A percentile compares a stretch with the other conserved stretches of the same genome.
Conservation (phyloP, 371 early-diverging fungal species). For the Mucor irregularis region DNA sequence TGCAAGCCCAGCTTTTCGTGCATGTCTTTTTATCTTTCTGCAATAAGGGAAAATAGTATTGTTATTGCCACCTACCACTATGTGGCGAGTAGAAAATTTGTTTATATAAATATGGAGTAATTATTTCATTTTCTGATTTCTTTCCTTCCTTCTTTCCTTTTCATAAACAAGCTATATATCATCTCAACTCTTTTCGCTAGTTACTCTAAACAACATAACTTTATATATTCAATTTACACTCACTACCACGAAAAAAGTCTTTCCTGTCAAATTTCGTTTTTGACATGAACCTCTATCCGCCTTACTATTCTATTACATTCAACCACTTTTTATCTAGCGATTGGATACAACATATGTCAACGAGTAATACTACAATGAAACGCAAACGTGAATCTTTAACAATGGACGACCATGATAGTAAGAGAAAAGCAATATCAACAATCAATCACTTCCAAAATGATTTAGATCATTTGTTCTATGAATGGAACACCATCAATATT, state of each 20-base stretch:
- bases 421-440: neutral
- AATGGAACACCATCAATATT: slow-evolving; percentile 18
- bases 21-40: neutral
- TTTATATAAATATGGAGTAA: slow-evolving; percentile 3
- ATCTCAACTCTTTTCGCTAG: too few relatives aligned
- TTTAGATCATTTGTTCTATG: slow-evolving; percentile 12
- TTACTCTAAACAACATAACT: too few relatives aligned
- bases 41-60: too few relatives aligned
- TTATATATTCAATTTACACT: neutral
- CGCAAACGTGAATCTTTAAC: too few relatives aligned
- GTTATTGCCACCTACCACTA: slow-evolving; percentile 1
- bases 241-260: neutral
- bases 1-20: slow-evolving; percentile 9
- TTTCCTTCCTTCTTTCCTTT: neutral
- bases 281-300: slow-evolving; percentile 3
- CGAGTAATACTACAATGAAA: too few relatives aligned
- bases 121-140: neutral
- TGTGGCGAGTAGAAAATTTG: slow-evolving; percentile 1
- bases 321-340: slow-evolving; percentile 5
- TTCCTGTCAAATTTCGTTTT: neutral
- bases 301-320: neutral
- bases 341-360: neutral
- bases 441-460: slow-evolving; percentile 15
- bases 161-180: too few relatives aligned
- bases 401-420: neutral